These are phyloP conservation scores for Carallia brachiata DNA, from an alignment of 345 rosid genomes.

Conservation along the genomic window DNA sequence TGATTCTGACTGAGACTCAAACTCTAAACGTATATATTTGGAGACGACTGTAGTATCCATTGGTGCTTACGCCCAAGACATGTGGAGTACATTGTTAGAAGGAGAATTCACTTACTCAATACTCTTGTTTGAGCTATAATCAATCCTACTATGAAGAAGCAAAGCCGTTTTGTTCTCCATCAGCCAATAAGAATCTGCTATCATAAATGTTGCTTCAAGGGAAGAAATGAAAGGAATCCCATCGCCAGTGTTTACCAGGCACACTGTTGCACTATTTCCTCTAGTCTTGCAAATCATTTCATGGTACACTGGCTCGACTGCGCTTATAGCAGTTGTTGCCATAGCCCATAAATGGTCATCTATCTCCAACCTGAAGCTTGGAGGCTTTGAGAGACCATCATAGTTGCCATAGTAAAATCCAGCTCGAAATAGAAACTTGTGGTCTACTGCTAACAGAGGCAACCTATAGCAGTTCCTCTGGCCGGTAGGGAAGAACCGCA, in stretches of 20 bases:
- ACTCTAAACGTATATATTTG: too few relatives aligned
- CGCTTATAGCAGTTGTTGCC: conserved; percentile 15
- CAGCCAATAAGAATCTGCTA: conserved; percentile 2
- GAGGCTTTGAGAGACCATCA: conserved; percentile 26
- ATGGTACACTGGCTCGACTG: conserved; percentile 12
- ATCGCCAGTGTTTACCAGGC: conserved; percentile 14
- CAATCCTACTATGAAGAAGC: conserved; percentile 6
- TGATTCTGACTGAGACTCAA: too few relatives aligned
- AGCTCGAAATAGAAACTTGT: conserved; percentile 6
- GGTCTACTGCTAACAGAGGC: neutral
- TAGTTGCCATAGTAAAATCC: conserved; percentile 26
- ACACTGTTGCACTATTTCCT: conserved; percentile 7
- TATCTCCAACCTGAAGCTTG: conserved; percentile 16
- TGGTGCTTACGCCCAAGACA: too few relatives aligned
- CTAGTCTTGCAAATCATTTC: conserved; percentile 20
- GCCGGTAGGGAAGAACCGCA: conserved; percentile 7
- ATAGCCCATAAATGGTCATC: conserved; percentile 29
- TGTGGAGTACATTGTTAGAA: too few relatives aligned
- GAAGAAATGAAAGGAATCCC: conserved; percentile 31
- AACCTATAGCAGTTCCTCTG: conserved; percentile 13
- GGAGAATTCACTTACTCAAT: too few relatives aligned
- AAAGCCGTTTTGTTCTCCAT: conserved; percentile 24
- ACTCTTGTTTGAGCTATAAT: too few relatives aligned
- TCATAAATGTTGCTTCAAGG: conserved; percentile 21
- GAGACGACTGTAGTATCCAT: too few relatives aligned